phyloP scores from a whole-genome alignment of 306 rosid genomes.

The Corylus avellana region DNA sequence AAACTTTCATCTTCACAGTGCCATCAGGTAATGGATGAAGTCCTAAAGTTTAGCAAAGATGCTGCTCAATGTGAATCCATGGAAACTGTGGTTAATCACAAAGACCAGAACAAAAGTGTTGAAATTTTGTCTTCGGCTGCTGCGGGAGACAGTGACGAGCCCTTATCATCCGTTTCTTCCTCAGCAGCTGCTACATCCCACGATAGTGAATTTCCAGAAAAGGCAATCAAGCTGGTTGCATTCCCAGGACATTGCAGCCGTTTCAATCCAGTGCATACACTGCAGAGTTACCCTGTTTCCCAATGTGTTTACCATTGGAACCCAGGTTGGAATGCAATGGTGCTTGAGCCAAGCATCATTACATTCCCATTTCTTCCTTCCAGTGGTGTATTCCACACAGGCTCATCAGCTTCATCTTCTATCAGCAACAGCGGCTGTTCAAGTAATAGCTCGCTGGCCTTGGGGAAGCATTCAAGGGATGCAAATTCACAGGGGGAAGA shows the following conservation, averaged over 20 bases:
- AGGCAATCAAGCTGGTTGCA: constrained; percentile 31
- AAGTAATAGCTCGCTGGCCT: constrained; percentile 42
- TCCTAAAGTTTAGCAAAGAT: constrained; percentile 25
- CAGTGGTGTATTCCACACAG: no score
- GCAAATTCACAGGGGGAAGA: constrained; percentile 37
- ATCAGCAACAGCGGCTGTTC: constrained; percentile 31
- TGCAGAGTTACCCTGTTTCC: constrained; percentile 42
- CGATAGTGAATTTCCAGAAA: constrained; percentile 31
- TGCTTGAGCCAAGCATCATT: constrained; percentile 29
- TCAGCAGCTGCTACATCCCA: constrained; percentile 26
- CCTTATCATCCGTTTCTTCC: constrained; percentile 35
- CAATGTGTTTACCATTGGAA: constrained; percentile 52
- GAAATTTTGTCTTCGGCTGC: constrained; percentile 29
- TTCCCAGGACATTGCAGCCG: constrained; percentile 21
- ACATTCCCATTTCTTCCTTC: constrained; percentile 37
- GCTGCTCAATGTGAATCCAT: constrained; percentile 49
- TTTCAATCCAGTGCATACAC: constrained; percentile 34
- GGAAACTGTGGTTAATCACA: constrained; percentile 40
- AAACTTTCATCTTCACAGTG: constrained; percentile 34
- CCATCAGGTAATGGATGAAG: constrained; percentile 19
- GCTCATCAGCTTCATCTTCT: constrained; percentile 43
- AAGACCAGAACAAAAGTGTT: constrained; percentile 26
- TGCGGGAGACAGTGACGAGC: constrained; percentile 35
- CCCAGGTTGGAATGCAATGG: constrained; percentile 48
- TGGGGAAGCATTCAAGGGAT: constrained; percentile 68